These are phyloP conservation scores for Novymonas esmeraldas DNA, from an alignment of 208 protist genomes.

Conservation along the genomic window DNA sequence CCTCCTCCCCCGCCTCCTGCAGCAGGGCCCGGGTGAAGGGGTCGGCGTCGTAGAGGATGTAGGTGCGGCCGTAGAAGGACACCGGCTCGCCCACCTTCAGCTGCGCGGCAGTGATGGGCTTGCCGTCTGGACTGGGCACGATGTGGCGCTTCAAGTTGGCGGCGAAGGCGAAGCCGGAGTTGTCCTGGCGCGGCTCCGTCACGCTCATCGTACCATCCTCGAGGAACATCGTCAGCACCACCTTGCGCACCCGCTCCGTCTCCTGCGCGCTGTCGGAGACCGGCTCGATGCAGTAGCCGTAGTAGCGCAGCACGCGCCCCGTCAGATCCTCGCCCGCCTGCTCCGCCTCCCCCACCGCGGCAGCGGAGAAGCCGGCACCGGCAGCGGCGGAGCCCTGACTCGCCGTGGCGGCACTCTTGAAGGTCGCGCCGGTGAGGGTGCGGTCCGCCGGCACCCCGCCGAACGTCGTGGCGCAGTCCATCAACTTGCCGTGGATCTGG, in stretches of 20 bases:
- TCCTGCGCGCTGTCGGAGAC: constrained; percentile 95
- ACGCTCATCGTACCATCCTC: constrained; percentile 97
- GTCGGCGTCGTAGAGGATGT: constrained; percentile 94
- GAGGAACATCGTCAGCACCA: constrained; percentile 94
- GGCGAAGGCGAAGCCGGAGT: constrained; percentile 95
- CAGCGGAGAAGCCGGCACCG: not conserved
- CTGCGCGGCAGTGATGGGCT: constrained; percentile 75
- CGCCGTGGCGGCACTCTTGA: constrained; percentile 29
- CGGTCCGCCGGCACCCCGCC: constrained; percentile 65
- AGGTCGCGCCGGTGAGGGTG: constrained; percentile 30
- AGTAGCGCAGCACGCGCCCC: constrained; percentile 93
- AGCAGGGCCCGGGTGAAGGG: constrained; percentile 94
- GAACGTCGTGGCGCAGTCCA: constrained; percentile 53
- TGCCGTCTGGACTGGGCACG: constrained; percentile 75
- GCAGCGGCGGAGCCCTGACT: not conserved
- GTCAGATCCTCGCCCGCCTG: constrained; percentile 44
- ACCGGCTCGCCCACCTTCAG: constrained; percentile 91
- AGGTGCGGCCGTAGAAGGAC: constrained; percentile 94
- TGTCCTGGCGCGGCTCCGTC: constrained; percentile 91
- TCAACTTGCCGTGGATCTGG: constrained; percentile 53
- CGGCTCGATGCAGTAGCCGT: constrained; percentile 94
- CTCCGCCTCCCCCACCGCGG: not conserved
- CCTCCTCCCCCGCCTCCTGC: constrained; percentile 52
- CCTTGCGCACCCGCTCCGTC: constrained; percentile 88
- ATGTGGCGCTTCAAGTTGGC: constrained; percentile 93